Conservation (phyloP, 2,329 filamentous ascomycete genomes). For the Neobulgaria alba region DNA sequence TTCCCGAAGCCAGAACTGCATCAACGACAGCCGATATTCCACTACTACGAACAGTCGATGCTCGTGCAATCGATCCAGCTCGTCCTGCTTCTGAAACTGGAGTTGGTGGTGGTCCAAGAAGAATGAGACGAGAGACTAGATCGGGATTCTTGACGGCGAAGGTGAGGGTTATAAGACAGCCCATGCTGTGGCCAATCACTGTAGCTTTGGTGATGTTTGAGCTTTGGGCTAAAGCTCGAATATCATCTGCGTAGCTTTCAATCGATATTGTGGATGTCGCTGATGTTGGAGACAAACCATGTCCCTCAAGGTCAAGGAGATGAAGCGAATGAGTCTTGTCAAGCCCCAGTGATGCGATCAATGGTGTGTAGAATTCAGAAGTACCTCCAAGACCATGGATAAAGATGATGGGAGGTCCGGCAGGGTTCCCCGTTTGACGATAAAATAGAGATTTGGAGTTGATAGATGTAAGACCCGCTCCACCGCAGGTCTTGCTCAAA, state of each 20-base stretch:
- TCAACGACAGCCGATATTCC: slow-evolving; percentile 39
- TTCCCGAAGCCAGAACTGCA: slow-evolving; percentile 30
- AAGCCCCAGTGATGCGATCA: slow-evolving; percentile 32
- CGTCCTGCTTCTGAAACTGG: slow-evolving; percentile 33
- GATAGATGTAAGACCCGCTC: slow-evolving; percentile 31
- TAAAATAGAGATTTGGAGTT: slow-evolving; percentile 36
- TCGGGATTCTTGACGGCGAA: slow-evolving; percentile 34
- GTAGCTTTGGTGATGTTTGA: slow-evolving; percentile 30
- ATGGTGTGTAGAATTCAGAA: slow-evolving; percentile 36
- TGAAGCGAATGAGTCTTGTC: slow-evolving; percentile 30
- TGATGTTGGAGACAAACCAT: slow-evolving; percentile 44
- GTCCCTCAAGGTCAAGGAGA: slow-evolving; percentile 47
- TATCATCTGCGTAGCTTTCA: slow-evolving; percentile 35
- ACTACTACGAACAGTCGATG: slow-evolving; percentile 33
- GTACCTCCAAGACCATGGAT: slow-evolving; percentile 47
- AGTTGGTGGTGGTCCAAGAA: slow-evolving; percentile 39
- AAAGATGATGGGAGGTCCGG: slow-evolving; percentile 35
- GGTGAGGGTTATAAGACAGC: slow-evolving; percentile 38
- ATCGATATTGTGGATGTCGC: slow-evolving; percentile 36
- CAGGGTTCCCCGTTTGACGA: slow-evolving; percentile 22
- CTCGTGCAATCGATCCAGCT: slow-evolving; percentile 29
- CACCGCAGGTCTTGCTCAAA: slow-evolving; percentile 23
- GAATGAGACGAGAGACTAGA: slow-evolving; percentile 36
- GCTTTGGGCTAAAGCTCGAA: slow-evolving; percentile 32
- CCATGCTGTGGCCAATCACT: slow-evolving; percentile 43